A percentile compares a stretch with the other conserved stretches of the same genome.
Conservation (phyloP, 2,329 filamentous ascomycete genomes). For the Penicillium fuscoglaucum region DNA sequence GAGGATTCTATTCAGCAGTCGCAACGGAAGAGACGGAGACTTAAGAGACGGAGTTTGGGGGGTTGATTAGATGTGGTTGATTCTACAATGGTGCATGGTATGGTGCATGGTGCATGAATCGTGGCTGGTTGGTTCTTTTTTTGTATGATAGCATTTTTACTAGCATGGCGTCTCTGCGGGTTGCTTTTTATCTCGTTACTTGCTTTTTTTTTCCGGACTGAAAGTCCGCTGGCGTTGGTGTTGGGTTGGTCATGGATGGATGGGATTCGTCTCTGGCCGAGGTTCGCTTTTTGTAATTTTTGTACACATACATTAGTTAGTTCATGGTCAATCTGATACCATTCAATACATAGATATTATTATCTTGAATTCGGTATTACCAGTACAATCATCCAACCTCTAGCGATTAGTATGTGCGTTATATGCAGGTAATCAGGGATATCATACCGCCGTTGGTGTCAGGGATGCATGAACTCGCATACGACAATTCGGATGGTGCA, state of each 20-base stretch:
- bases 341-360: not conserved
- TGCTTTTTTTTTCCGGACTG: not conserved
- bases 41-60: slow-evolving; percentile 36
- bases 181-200: not conserved
- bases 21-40: slow-evolving; percentile 39
- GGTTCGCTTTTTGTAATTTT: not conserved
- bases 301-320: not conserved
- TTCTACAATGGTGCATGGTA: not conserved
- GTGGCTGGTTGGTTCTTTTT: not conserved
- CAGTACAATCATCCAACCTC: not conserved
- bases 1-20: slow-evolving; percentile 45
- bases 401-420: not conserved
- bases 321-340: not conserved
- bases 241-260: not conserved
- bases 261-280: not conserved
- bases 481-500: not conserved
- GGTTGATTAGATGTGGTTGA: not conserved
- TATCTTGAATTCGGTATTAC: not conserved
- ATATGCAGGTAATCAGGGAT: not conserved
- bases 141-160: slow-evolving; percentile 24
- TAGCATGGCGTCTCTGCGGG: slow-evolving; percentile 11
- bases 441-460: not conserved
- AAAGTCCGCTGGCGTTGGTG: not conserved
- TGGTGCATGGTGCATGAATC: not conserved
- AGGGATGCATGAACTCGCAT: not conserved